Percentiles rank a stretch among this genome's conserved stretches.
phyloP scores from a whole-genome alignment of 176 grass and related monocot species.

The Miscanthus lutarioriparius region DNA sequence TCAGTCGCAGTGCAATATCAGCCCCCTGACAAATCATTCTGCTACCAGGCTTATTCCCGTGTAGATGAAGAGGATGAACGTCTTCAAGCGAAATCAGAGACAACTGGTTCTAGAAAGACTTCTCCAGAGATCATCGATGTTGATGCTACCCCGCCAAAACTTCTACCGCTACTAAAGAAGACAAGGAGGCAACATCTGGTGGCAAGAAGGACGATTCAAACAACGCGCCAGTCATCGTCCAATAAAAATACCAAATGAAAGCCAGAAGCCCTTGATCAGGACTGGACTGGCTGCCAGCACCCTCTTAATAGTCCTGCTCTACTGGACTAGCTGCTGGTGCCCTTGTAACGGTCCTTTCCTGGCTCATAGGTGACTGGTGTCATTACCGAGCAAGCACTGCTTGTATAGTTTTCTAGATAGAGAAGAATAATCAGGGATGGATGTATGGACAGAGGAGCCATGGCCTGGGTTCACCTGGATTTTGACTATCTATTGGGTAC shows the following conservation, averaged over 20 bases:
- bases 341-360: constrained; percentile 23
- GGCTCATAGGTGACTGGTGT: background rate
- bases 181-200: background rate
- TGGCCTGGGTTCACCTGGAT: background rate
- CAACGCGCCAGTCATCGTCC: background rate
- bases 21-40: constrained; percentile 26
- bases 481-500: background rate
- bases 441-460: background rate
- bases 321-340: background rate
- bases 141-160: background rate
- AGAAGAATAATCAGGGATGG: constrained; percentile 16
- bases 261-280: background rate
- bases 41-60: constrained; percentile 51
- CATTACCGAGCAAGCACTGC: background rate
- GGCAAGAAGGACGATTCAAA: background rate
- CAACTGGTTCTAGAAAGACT: constrained; percentile 6
- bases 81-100: background rate
- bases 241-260: constrained; percentile 31
- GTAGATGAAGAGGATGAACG: constrained; percentile 51
- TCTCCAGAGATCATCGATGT: background rate
- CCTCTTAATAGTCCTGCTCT: constrained; percentile 7
- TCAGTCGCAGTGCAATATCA: background rate
- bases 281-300: background rate
- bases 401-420: constrained; percentile 28
- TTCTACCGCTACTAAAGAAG: background rate